Conservation (phyloP, 768 basidiomycete species). For the Tricholoma hemisulphureum region DNA sequence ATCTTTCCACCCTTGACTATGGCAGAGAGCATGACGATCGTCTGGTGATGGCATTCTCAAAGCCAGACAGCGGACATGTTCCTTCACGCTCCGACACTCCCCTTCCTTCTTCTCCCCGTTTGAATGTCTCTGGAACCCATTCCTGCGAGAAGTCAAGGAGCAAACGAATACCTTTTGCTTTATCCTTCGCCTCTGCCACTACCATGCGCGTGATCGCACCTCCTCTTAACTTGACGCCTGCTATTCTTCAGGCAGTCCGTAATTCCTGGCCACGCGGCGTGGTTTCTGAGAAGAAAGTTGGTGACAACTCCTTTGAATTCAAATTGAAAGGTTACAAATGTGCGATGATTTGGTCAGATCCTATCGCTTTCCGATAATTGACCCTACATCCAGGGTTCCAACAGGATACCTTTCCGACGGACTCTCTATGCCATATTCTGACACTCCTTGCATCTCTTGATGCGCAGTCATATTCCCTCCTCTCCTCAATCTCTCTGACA, state of each 20-base stretch:
- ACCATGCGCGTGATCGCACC: slow-evolving; percentile 72
- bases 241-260: slow-evolving; percentile 77
- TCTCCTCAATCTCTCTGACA: slow-evolving; percentile 71
- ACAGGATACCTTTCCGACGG: slow-evolving; percentile 70
- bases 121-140: slow-evolving; percentile 37
- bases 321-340: slow-evolving; percentile 81
- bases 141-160: slow-evolving; percentile 35
- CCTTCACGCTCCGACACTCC: slow-evolving; percentile 32
- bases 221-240: slow-evolving; percentile 74
- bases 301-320: slow-evolving; percentile 72
- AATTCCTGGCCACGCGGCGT: slow-evolving; percentile 80
- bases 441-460: slow-evolving; percentile 66
- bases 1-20: slow-evolving; percentile 72
- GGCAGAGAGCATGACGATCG: slow-evolving; percentile 76
- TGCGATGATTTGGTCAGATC: slow-evolving; percentile 30
- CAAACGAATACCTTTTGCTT: slow-evolving; percentile 58
- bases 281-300: slow-evolving; percentile 73
- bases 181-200: slow-evolving; percentile 70
- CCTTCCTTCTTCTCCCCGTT: slow-evolving; percentile 37
- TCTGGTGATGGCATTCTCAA: slow-evolving; percentile 68
- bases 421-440: slow-evolving; percentile 72
- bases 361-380: slow-evolving; percentile 9
- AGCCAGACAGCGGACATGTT: slow-evolving; percentile 33
- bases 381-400: slow-evolving; percentile 58
- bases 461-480: slow-evolving; percentile 61